Base-by-base conservation (phyloP, 495 filamentous ascomycete genomes). In the Penicillium subrubescens region DNA sequence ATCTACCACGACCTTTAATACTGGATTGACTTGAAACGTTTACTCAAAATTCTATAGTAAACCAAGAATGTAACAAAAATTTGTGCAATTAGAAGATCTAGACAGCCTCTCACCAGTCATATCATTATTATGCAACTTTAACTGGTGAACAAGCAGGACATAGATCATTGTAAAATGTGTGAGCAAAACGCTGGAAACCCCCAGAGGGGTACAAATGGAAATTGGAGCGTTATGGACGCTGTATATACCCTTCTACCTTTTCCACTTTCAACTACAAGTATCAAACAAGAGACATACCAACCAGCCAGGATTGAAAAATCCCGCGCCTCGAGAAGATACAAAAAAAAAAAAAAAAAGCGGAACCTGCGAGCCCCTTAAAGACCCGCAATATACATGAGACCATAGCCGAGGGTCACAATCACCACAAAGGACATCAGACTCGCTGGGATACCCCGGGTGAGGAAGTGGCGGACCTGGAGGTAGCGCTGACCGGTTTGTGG, bases 391-490 rank as follows among this genome's bases (percentile, higher is more conserved):
- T 85, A 79, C 94, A 97, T 97, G 67, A 95, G 82, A 10, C 88
- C 92, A 75, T 97, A 98, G 4, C 95, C 96, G 48, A 90, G 57
- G 3, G 92, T 92, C 21, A 97, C 84, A 17, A 97, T 87, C n/a
- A 98, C 91, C 2, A 83, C 77, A 63, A 96, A 88, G 17, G 91
- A 84, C 52, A 97, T 82, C 17, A 97, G 64, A 82, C 91, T 94
- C 66, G 89, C 86, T 4, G 96, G 94, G 60, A 98, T 87, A 67
- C 95, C 95, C 27, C 93, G 80, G 27, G 89, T 92, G 62, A 99
- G 89, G 78, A 99, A 99, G 73, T 99, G 95, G 67, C 90, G 91
- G 31, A 98, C 95, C 59, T 89, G 81, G 59, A 99, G 83, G 74
- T 99, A 99, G 25, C 95, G 83, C 75, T 96, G 92, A 8, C 95